Base-by-base conservation (phyloP, 306 rosid species). In the Leucaena leucocephala region DNA sequence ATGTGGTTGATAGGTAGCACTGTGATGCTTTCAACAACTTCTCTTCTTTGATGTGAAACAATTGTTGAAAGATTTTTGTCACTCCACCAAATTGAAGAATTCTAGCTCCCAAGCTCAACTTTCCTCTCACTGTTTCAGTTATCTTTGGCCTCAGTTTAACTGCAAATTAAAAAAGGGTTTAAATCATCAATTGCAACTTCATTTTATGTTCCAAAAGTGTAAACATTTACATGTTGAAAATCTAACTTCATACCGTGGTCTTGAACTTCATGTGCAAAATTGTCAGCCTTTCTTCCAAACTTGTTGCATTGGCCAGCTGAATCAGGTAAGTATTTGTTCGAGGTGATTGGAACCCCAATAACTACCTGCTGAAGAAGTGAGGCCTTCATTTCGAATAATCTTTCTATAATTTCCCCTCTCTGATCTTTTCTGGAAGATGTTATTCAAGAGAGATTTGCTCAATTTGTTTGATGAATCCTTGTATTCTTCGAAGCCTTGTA, bases 1-100 rank as follows among this genome's bases (percentile, higher is more conserved):
- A 86, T 61, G 91, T 85, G 48, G 92, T 90, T 68, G 89, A 90
- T 72, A 90, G 74, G 83, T 71, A 83, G 75, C 94, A 90, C 3
- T 84, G 90, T 21, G 76, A 83, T 55, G 84, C 88, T 71, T 83
- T 86, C 76, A 79, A 12, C 14, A 88, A 58, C 76, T 83, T 90
- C 76, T 88, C 94, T 61, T 87, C 88, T 44, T 36, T 66, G 8
- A 72, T 78, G 36, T 67, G 72, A 57, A 88, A 88, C 19, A 82
- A 71, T 63, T 85, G 72, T 78, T 71, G 76, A 59, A 84, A 88
- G 21, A 85, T 83, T 71, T 85, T 90, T 80, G 67, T 66, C 22
- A 80, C 34, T 38, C 94, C 90, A 27, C 94, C 94, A 7, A 85
- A 67, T 40, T 52, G 83, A 33, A 88, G 80, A 81, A 88, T 85